Conservation (phyloP, 768 basidiomycete genomes). For the Lactarius psammicola region DNA sequence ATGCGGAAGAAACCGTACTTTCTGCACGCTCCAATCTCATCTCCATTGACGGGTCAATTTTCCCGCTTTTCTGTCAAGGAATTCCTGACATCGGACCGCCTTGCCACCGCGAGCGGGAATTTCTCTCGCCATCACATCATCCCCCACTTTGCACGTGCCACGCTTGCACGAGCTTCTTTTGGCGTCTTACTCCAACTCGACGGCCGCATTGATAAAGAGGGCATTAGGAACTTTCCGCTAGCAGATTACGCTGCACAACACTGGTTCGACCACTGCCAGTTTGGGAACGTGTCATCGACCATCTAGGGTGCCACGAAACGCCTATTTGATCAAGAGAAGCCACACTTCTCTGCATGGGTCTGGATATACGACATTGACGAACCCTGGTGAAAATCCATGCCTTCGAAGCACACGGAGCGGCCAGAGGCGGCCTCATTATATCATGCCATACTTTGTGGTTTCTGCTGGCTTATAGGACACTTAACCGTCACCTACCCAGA, state of each 20-base stretch:
- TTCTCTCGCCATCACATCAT: neutral
- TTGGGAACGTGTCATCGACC: neutral
- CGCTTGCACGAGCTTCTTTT: too few species aligned
- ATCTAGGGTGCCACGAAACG: neutral
- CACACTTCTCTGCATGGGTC: neutral
- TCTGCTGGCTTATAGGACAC: neutral
- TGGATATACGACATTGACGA: neutral
- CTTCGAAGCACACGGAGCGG: neutral
- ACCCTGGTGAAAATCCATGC: neutral
- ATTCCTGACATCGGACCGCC: constrained; percentile 3
- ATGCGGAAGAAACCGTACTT: neutral
- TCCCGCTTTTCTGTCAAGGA: neutral
- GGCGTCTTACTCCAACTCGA: neutral
- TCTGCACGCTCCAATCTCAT: neutral
- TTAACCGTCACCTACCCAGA: neutral
- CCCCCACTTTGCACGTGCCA: neutral
- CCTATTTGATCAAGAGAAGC: neutral
- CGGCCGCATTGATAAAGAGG: neutral
- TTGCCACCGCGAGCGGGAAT: neutral
- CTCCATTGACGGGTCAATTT: neutral
- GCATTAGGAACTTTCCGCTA: neutral
- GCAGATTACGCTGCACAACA: neutral
- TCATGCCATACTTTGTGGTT: neutral
- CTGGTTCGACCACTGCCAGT: neutral
- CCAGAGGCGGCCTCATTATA: neutral